Percentiles rank a stretch among this genome's conserved stretches.
Evolutionary conservation across 495 filamentous ascomycete species (phyloP).

Genomic region (Saxophila tyrrhenica): DNA sequence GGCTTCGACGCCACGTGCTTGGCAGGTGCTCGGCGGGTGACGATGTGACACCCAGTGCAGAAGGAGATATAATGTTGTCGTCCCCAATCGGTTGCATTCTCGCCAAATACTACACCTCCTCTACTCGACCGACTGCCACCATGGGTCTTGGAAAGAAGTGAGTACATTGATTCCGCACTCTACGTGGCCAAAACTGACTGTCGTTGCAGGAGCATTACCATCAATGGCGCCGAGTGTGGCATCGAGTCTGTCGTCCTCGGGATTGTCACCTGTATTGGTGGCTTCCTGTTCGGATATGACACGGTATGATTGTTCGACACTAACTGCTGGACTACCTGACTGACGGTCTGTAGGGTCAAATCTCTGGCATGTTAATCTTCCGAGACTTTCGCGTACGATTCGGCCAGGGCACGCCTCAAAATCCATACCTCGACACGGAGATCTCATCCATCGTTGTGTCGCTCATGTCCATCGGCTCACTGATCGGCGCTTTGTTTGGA

Average conservation of each 20-base stretch:
- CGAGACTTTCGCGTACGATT: conserved; percentile 20
- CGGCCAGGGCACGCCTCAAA: neutral
- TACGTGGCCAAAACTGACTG: neutral
- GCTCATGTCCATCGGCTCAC: conserved; percentile 48
- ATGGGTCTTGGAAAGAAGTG: neutral
- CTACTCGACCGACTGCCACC: too few species aligned
- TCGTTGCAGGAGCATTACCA: conserved; percentile 1
- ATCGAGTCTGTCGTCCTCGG: conserved; percentile 14
- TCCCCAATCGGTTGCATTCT: too few species aligned
- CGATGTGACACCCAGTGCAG: too few species aligned
- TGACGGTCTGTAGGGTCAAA: conserved; percentile 5
- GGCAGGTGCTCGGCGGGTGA: too few species aligned
- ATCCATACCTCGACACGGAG: conserved; percentile 7
- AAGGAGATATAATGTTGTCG: too few species aligned
- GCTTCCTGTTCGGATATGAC: conserved; percentile 17
- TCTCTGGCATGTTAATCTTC: conserved; percentile 9
- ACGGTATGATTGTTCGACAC: too few species aligned
- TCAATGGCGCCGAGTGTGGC: conserved; percentile 16
- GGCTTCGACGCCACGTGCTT: too few species aligned
- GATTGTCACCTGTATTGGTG: conserved; percentile 10
- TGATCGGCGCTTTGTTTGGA: conserved; percentile 20
- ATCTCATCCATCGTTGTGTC: conserved; percentile 44
- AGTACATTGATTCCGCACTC: neutral
- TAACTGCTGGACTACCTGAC: neutral
- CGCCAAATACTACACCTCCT: too few species aligned